Evolutionary conservation across 306 rosid species (phyloP), one percentile per base, ranked within the genome.

Genomic region (Trichosanthes truncata): DNA sequence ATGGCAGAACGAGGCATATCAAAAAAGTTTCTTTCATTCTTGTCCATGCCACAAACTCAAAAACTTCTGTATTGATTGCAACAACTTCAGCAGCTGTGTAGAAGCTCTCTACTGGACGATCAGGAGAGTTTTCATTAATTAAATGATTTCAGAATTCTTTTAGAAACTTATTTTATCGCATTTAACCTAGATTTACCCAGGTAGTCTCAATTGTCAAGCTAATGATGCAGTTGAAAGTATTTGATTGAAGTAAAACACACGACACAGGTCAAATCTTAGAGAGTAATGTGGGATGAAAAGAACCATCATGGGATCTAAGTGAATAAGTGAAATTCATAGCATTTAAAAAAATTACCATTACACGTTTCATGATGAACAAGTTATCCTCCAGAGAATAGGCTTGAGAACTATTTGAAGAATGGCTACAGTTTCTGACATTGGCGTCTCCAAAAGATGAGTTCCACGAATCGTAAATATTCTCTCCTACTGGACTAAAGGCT

Each of bases 341-440:
- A 71, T 71, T 41, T 77, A 7, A 79, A 72, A 80, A 18, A 31
- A 86, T 82, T 94, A 94, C 98, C 98, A 94, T 91, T 81, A 94
- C 91, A 43, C 97, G 97, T 83, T 94, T 94, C 91, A 94, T 89
- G 85, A 94, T 89, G 85, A 92, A 93, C 83, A 86, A 63, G 79
- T 88, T 87, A 85, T 85, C 87, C 38, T 91, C 89, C 75, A 81
- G 83, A 82, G 85, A 76, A 52, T 84, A 88, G 43, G 86, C 89
- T 80, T 84, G 83, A 82, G 87, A 86, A 79, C 83, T 90, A 77
- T 86, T 68, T 80, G 82, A 31, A 59, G 83, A 82, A 60, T 89
- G 85, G 87, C 88, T 83, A 80, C 78, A 49, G 33, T 79, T 84
- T 79, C 69, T 59, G 41, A 52, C 40, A 66, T 72, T 36, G 10